phyloP scores from a whole-genome alignment of 768 basidiomycete genomes.

The Leucogyrophana mollusca region DNA sequence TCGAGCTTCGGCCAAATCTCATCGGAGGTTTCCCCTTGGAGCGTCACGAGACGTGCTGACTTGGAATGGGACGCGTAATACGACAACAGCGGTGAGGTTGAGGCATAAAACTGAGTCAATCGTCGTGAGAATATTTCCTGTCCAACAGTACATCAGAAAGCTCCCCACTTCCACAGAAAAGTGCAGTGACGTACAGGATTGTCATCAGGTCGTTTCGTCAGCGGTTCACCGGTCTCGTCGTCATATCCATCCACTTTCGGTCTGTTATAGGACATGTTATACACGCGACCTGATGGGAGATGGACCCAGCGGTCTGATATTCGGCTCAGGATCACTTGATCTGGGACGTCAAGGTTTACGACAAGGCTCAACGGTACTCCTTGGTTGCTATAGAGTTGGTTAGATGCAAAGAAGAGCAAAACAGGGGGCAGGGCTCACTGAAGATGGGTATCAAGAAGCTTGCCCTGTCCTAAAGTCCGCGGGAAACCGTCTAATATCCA shows the following conservation, averaged over 20 bases:
- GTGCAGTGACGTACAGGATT: conserved; percentile 61
- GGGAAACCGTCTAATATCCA: conserved; percentile 96
- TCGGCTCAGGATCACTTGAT: conserved; percentile 78
- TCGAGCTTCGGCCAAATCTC: conserved; percentile 91
- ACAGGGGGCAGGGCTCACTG: conserved; percentile 40
- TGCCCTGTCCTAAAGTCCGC: conserved; percentile 81
- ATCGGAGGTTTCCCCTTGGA: conserved; percentile 76
- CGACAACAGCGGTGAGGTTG: conserved; percentile 77
- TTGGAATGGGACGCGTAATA: conserved; percentile 54
- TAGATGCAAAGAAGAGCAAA: neutral
- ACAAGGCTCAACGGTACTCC: conserved; percentile 72
- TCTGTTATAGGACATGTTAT: conserved; percentile 86
- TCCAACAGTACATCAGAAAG: conserved; percentile 6
- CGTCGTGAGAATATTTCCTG: conserved; percentile 81
- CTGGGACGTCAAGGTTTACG: conserved; percentile 86
- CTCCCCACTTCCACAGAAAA: conserved; percentile 5
- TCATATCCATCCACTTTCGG: conserved; percentile 79
- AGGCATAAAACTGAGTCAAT: conserved; percentile 70
- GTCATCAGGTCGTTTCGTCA: conserved; percentile 89
- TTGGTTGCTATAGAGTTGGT: conserved; percentile 44
- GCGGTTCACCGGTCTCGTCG: conserved; percentile 82
- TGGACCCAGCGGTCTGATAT: conserved; percentile 93
- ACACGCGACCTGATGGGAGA: conserved; percentile 82
- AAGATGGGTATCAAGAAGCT: conserved; percentile 74
- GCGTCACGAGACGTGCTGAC: conserved; percentile 48